These are phyloP conservation scores for Alliaria petiolata DNA, from an alignment of 345 rosid species.

Conservation along the genomic window DNA sequence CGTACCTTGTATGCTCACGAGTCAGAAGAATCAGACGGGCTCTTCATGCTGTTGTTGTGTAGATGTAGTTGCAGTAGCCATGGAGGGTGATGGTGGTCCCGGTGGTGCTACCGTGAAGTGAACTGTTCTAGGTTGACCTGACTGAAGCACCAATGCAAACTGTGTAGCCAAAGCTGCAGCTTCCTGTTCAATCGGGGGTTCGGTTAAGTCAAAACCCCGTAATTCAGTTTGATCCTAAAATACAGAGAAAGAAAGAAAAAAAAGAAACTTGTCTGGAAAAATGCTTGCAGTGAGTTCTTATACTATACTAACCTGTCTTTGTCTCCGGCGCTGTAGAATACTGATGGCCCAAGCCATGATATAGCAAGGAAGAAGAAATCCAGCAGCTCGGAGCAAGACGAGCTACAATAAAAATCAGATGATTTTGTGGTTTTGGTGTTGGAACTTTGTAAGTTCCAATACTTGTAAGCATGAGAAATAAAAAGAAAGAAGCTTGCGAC, in stretches of 20 bases:
- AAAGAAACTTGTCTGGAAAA: not conserved
- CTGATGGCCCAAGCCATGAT: slow-evolving; percentile 99
- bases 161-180: slow-evolving; percentile 88
- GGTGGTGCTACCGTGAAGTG: slow-evolving; percentile 73
- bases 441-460: too few relatives aligned
- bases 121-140: slow-evolving; percentile 72
- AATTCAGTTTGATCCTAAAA: not conserved
- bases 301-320: slow-evolving; percentile 65
- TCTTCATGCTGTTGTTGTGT: slow-evolving; percentile 16
- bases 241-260: not conserved
- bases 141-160: slow-evolving; percentile 86
- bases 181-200: slow-evolving; percentile 49
- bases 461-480: too few relatives aligned
- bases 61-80: slow-evolving; percentile 18
- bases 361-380: slow-evolving; percentile 90
- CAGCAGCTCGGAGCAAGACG: slow-evolving; percentile 72
- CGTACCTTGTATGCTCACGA: not conserved
- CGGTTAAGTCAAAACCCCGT: not conserved
- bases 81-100: slow-evolving; percentile 36
- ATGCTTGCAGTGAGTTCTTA: not conserved
- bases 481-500: slow-evolving; percentile 25
- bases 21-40: slow-evolving; percentile 9
- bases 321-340: slow-evolving; percentile 82
- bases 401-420: slow-evolving; percentile 42
- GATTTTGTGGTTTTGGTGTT: not conserved